Evolutionary conservation across 164 flowering plant species (phyloP), one percentile per base, ranked within the genome.

Genomic region (Stephania japonica): DNA sequence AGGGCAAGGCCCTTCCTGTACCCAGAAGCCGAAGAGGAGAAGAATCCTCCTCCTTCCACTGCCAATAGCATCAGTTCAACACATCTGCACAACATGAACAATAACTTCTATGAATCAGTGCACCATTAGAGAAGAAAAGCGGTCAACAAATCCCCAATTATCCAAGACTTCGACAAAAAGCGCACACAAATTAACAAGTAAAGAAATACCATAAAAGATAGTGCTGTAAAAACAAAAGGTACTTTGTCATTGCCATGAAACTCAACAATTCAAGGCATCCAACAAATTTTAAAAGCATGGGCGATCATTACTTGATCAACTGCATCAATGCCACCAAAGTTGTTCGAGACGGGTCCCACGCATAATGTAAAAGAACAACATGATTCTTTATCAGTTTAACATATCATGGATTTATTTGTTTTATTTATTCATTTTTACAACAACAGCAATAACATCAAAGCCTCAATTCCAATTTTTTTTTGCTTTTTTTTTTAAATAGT

Each of bases 21-120:
- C 50, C 95, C 97, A 74, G 95, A 87, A 32, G 95, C 97, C 59
- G 97, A 94, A 80, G 97, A 85, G 78, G 97, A 92, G 86, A 94
- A 92, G 83, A 92, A 94, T 42, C 98, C 97, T 79, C 98, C 98
- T 87, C 98, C 97, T 87, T 94, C 98, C 77, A 88, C 97, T 87
- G 98, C 89, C 61, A 94, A 81, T 89, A 94, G 87, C 98, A 94
- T 94, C 85, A 87, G 93, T 83, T 81, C 86, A 86, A 77, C 82
- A 86, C 97, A 92, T 94, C 86, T 73, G 91, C 73, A 70, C 85
- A 83, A 77, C 82, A 72, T 56, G 62, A 76, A 67, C 41, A 41
- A 63, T n/a, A 61, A 42, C 19, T 56, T 56, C 62, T 19, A 56
- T 56, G 62, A 16, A 56, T 56, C 18, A 53, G 61, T 12, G 19